Evolutionary conservation across 2,329 filamentous ascomycete genomes (phyloP).

Genomic region (Neocucurbitaria cava): DNA sequence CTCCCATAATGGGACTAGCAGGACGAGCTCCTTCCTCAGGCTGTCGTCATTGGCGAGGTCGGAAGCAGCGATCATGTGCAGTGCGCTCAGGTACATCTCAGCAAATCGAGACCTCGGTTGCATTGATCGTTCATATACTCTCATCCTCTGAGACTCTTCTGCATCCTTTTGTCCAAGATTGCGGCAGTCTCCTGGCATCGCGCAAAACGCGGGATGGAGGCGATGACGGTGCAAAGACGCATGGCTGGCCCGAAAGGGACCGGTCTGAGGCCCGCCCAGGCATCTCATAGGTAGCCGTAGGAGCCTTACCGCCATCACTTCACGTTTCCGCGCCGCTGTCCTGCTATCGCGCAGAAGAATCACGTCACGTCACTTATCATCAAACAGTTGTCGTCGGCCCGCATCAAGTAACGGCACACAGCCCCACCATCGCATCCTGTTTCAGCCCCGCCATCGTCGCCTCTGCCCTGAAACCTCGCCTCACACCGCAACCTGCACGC

Average conservation of each 20-base stretch:
- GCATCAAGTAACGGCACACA: slow-evolving; percentile 12
- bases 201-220: slow-evolving; percentile 14
- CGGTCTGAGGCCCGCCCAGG: slow-evolving; percentile 11
- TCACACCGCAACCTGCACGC: slow-evolving; percentile 11
- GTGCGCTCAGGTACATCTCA: slow-evolving; percentile 1
- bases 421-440: slow-evolving; percentile 10
- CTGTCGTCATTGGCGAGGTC: slow-evolving; percentile 6
- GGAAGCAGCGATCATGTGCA: slow-evolving; percentile 13
- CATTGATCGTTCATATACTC: not conserved
- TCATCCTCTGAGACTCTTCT: not conserved
- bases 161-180: slow-evolving; percentile 1
- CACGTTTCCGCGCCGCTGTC: not conserved
- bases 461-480: slow-evolving; percentile 5
- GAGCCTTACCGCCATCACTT: not conserved
- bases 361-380: too few species aligned
- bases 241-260: slow-evolving; percentile 14
- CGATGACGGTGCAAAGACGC: slow-evolving; percentile 15
- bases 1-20: not conserved
- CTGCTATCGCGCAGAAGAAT: not conserved
- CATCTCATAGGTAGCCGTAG: slow-evolving; percentile 5
- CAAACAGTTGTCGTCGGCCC: slow-evolving; percentile 15
- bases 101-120: not conserved
- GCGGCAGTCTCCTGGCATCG: slow-evolving; percentile 1
- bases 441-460: slow-evolving; percentile 20
- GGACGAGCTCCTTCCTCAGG: not conserved